A percentile compares a stretch with the other conserved stretches of the same genome.
Evolutionary conservation across 2,329 filamentous ascomycete genomes (phyloP).

Genomic region (Colletotrichum sidae): DNA sequence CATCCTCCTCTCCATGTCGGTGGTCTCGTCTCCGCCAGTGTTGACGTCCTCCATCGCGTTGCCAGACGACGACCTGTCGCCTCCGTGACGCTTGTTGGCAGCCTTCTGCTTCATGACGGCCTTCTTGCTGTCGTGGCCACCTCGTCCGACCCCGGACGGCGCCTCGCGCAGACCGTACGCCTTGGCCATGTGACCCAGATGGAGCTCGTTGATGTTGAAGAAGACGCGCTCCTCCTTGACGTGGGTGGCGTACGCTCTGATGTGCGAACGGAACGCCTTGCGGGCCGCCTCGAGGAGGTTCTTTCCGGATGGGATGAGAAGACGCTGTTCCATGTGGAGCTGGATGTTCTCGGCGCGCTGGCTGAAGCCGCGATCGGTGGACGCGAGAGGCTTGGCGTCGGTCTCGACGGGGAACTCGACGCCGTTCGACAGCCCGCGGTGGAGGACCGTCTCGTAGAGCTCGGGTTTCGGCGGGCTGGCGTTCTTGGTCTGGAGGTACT

Average conservation of each 20-base stretch:
- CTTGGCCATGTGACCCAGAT: constrained; percentile 94
- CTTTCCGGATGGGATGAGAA: constrained; percentile 57
- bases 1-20: constrained; percentile 71
- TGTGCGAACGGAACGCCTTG: constrained; percentile 89
- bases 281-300: constrained; percentile 83
- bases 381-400: constrained; percentile 57
- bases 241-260: constrained; percentile 95
- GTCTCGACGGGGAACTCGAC: constrained; percentile 79
- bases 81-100: constrained; percentile 23
- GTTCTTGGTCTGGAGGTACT: constrained; percentile 66
- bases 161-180: constrained; percentile 91
- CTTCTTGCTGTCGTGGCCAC: constrained; percentile 60
- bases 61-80: constrained; percentile 37
- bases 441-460: constrained; percentile 65
- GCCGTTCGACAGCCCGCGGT: constrained; percentile 72
- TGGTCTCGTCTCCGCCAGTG: constrained; percentile 46
- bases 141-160: constrained; percentile 81
- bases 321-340: constrained; percentile 69
- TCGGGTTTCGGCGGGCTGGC: constrained; percentile 61
- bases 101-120: constrained; percentile 48
- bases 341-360: constrained; percentile 67
- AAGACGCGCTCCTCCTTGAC: constrained; percentile 84
- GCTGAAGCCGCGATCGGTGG: constrained; percentile 57
- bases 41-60: constrained; percentile 44
- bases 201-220: constrained; percentile 92